Evolutionary conservation across 2,329 filamentous ascomycete genomes (phyloP).

Genomic region (Colletotrichum tropicicola): DNA sequence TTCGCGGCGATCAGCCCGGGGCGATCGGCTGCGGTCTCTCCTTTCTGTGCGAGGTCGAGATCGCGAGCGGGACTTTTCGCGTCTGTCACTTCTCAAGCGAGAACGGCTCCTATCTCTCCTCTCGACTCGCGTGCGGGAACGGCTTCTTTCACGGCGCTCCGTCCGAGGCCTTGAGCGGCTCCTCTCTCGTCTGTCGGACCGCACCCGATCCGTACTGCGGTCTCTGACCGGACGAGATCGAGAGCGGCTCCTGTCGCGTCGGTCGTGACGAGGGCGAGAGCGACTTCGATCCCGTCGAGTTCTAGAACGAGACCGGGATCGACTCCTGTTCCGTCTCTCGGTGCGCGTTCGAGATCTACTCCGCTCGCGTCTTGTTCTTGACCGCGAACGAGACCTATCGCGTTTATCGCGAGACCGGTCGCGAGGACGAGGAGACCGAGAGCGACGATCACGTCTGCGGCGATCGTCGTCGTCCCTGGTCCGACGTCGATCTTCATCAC

Average conservation of each 20-base stretch:
- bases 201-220: constrained; percentile 46
- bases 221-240: constrained; percentile 36
- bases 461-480: constrained; percentile 44
- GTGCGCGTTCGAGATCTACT: constrained; percentile 41
- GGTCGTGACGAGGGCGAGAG: constrained; percentile 38
- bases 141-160: constrained; percentile 36
- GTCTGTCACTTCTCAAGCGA: constrained; percentile 32
- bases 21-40: constrained; percentile 42
- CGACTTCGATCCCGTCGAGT: constrained; percentile 44
- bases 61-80: constrained; percentile 24
- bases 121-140: constrained; percentile 36
- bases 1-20: constrained; percentile 26
- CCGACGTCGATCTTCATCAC: constrained; percentile 41
- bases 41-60: constrained; percentile 15
- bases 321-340: constrained; percentile 47
- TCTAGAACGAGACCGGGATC: constrained; percentile 41
- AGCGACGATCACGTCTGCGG: constrained; percentile 46
- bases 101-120: constrained; percentile 42
- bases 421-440: constrained; percentile 46
- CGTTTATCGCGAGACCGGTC: constrained; percentile 41
- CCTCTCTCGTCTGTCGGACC: constrained; percentile 42
- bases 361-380: constrained; percentile 42
- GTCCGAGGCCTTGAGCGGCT: constrained; percentile 39
- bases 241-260: constrained; percentile 48
- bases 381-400: constrained; percentile 40